Evolutionary conservation across 192 early-diverging fungal species (phyloP), one percentile per base, ranked within the genome.

Genomic region (Rhizophagus sp.): DNA sequence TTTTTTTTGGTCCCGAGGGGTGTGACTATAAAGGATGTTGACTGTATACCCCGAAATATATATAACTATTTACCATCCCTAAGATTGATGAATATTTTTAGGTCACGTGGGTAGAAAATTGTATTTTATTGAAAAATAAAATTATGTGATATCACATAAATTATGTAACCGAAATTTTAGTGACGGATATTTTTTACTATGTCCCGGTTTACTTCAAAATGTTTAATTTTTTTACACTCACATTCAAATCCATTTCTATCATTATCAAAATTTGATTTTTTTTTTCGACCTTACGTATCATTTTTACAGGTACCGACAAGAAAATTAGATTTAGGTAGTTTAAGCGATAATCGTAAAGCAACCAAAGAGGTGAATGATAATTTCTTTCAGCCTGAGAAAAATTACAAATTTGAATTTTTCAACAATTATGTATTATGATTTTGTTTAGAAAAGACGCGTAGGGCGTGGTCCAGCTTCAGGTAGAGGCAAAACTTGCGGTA

Each of bases 391-490:
- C 11, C 9, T 65, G 24, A 27, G 36, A 44, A 44, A 13, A 27
- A 7, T 30, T 27, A 17, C 0, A 12, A 25, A 27, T 30, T 30
- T 33, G 2, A 15, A 17, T 22, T 66, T 8, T 27, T 66, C 3
- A 11, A 25, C 19, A 66, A 8, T 25, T 30, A 30, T 30, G 8
- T 30, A 30, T 66, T 25, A 25, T 30, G 8, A 5, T 47, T 34
- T n/a, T 49, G 24, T 10, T 24, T 39, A 73, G 71, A 39, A 49
- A 73, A 34, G 57, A 19, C 91, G 94, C 63, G 80, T 96, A 11
- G 96, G 96, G 66, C 90, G 95, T 80, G 95, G 95, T 57, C 90
- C 92, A 30, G 94, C 94, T 76, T 95, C 93, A 63, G 96, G 96
- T 49, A 93, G 93, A 78, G 96, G 96, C 34, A 93, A 95, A 78